phyloP scores from a whole-genome alignment of 2,329 filamentous ascomycete species.

The Fusarium gaditjirri region DNA sequence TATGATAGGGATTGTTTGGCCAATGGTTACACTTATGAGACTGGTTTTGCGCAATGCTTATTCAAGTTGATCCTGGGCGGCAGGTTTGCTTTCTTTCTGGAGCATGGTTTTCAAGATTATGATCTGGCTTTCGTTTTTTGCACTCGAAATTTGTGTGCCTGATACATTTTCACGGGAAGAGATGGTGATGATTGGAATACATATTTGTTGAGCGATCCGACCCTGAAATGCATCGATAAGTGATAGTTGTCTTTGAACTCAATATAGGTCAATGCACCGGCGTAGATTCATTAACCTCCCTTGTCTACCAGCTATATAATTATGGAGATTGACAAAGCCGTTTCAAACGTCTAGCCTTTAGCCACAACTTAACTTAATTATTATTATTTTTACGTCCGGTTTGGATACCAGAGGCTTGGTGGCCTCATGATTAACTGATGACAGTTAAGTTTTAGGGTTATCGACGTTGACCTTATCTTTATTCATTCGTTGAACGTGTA shows the following conservation, averaged over 20 bases:
- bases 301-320: neutral
- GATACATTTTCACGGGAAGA: neutral
- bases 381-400: neutral
- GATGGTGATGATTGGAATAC: conserved; percentile 8
- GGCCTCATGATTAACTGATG: neutral
- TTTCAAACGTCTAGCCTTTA: neutral
- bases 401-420: neutral
- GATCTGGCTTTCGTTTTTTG: conserved; percentile 24
- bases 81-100: conserved; percentile 31
- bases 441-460: neutral
- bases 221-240: neutral
- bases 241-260: neutral
- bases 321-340: neutral
- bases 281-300: neutral
- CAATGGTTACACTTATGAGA: conserved; percentile 24
- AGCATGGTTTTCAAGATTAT: conserved; percentile 37
- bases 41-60: conserved; percentile 18
- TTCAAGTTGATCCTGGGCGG: conserved; percentile 34
- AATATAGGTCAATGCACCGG: neutral
- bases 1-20: conserved; percentile 19
- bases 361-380: neutral
- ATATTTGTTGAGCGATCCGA: neutral
- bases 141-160: conserved; percentile 3
- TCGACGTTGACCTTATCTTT: neutral
- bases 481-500: neutral